Conservation (phyloP, 106 monocot genomes). For the Apostasia ramifera region DNA sequence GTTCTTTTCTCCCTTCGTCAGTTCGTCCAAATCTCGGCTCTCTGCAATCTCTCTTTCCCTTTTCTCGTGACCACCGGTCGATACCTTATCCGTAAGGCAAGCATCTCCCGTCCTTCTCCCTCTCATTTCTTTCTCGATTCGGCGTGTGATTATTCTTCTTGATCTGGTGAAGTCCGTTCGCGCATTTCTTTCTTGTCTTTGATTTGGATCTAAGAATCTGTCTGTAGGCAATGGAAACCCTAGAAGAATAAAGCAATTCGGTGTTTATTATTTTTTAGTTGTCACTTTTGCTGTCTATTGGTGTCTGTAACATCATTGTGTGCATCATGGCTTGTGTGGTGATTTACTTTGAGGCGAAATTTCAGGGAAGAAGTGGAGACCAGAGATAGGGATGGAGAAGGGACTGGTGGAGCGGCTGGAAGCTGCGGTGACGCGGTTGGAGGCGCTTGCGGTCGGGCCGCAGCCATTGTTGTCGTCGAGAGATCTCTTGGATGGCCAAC, state of each 20-base stretch:
- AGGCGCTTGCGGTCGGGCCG: slow-evolving; percentile 36
- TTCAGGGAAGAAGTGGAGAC: not conserved
- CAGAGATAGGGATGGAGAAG: slow-evolving; percentile 45
- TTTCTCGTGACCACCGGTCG: too few relatives aligned
- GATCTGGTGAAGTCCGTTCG: not conserved
- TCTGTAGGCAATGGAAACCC: not conserved
- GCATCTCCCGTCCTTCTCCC: not conserved
- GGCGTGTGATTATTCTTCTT: not conserved
- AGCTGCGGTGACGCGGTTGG: slow-evolving; percentile 71
- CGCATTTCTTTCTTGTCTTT: not conserved
- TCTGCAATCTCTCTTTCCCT: not conserved
- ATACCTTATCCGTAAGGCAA: not conserved
- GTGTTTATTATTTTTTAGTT: not conserved
- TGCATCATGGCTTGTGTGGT: not conserved
- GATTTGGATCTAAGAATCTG: slow-evolving; percentile 1
- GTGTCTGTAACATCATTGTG: not conserved
- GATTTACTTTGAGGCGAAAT: not conserved
- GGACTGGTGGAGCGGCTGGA: slow-evolving; percentile 64
- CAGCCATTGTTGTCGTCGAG: slow-evolving; percentile 9
- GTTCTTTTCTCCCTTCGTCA: not conserved
- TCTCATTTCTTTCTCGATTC: not conserved
- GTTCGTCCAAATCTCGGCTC: not conserved
- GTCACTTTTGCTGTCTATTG: not conserved
- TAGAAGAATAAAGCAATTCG: not conserved
- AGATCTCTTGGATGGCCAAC: slow-evolving; percentile 15